phyloP scores from a whole-genome alignment of 495 filamentous ascomycete species.

The Xylaria castorea region DNA sequence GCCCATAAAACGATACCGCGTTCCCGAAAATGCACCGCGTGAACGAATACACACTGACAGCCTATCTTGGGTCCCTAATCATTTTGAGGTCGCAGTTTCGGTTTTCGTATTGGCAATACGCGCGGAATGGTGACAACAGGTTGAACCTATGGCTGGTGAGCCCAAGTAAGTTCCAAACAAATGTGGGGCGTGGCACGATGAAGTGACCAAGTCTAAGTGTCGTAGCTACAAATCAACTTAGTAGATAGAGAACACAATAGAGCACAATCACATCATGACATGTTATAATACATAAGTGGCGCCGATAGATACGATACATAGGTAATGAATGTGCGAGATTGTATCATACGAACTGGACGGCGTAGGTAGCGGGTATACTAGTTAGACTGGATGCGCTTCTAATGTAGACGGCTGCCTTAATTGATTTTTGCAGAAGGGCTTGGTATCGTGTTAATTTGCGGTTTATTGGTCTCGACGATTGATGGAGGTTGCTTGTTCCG shows the following conservation, averaged over 20 bases:
- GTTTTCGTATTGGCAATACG: not conserved
- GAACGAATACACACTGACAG: not conserved
- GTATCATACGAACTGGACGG: not conserved
- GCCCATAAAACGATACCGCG: not conserved
- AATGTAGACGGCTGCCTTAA: not conserved
- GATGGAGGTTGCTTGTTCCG: not conserved
- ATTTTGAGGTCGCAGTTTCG: not conserved
- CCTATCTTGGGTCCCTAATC: not conserved
- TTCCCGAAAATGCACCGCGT: not conserved
- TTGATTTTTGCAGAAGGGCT: not conserved
- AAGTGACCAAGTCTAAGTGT: not conserved
- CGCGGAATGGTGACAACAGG: not conserved
- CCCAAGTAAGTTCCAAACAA: no score
- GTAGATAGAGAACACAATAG: not conserved
- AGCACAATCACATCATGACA: not conserved
- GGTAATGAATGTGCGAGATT: not conserved
- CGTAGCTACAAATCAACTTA: not conserved
- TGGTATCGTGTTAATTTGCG: conserved; percentile 2
- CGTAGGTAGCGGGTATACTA: not conserved
- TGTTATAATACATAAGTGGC: no score
- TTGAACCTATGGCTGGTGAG: no score
- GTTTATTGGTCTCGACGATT: not conserved
- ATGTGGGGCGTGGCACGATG: no score
- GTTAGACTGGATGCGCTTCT: not conserved
- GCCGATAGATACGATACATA: not conserved